phyloP scores from a whole-genome alignment of 345 rosid genomes.

The Pseudoturritis turrita region DNA sequence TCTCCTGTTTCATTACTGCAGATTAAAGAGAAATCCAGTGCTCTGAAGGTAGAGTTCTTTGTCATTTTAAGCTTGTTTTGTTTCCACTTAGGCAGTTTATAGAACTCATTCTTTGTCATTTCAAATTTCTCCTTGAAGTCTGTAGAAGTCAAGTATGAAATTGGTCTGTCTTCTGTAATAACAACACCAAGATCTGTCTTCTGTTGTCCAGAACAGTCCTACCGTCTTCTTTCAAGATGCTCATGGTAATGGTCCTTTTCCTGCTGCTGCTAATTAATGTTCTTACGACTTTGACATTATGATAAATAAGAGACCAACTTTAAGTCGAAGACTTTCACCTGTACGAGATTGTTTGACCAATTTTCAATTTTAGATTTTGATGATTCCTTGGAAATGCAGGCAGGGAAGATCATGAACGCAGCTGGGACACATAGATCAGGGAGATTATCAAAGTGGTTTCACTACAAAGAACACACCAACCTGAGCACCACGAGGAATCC shows the following conservation, averaged over 20 bases:
- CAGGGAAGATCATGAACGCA: conserved; percentile 43
- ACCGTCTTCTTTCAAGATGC: conserved; percentile 2
- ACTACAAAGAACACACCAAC: conserved; percentile 45
- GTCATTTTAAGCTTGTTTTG: conserved; percentile 98
- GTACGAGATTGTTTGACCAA: background rate
- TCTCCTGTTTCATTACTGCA: no score
- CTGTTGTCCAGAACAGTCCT: background rate
- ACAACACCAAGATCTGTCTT: conserved; percentile 8
- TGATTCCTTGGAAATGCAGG: conserved; percentile 25
- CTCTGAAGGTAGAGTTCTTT: no score
- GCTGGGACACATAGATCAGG: conserved; percentile 42
- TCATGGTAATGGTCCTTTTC: conserved; percentile 10
- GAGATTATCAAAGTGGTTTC: conserved; percentile 72
- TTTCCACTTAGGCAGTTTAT: conserved; percentile 94
- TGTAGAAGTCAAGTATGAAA: conserved; percentile 57
- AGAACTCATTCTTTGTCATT: conserved; percentile 73
- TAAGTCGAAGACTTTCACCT: background rate
- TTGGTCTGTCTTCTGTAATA: no score
- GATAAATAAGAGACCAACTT: background rate
- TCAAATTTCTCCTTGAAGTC: conserved; percentile 94
- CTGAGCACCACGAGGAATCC: background rate
- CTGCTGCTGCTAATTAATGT: background rate
- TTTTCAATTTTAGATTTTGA: background rate
- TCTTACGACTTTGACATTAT: background rate
- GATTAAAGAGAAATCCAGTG: background rate